Conservation (phyloP, 129 eudicot genomes). For the Sambucus nigra region DNA sequence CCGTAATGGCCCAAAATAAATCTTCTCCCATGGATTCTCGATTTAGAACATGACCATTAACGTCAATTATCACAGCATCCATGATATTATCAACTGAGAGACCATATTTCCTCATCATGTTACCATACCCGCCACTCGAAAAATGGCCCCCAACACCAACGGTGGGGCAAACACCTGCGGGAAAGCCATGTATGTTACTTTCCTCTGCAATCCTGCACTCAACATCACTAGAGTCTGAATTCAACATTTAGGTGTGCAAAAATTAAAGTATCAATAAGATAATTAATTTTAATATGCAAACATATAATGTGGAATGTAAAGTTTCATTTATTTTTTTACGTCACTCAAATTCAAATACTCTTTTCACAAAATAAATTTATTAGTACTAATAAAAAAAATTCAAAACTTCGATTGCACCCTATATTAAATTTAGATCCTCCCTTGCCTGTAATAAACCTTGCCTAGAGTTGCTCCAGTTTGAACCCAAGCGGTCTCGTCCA, state of each 20-base stretch:
- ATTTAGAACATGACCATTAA: constrained; percentile 19
- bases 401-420: no score
- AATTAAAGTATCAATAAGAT: no score
- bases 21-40: constrained; percentile 49
- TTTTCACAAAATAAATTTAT: no score
- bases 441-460: constrained; percentile 34
- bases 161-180: constrained; percentile 50
- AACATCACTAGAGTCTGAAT: no score
- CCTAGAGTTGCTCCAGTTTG: constrained; percentile 47
- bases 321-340: no score
- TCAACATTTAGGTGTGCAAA: no score
- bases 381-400: no score
- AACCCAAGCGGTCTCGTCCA: constrained; percentile 35
- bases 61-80: constrained; percentile 27
- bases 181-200: constrained; percentile 31
- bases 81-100: constrained; percentile 37
- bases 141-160: constrained; percentile 55
- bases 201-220: constrained; percentile 28
- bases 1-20: constrained; percentile 54
- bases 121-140: constrained; percentile 44
- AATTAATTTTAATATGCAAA: no score
- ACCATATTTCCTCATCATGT: constrained; percentile 43
- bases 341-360: no score
- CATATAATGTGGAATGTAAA: no score
- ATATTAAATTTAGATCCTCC: no score